A percentile compares a stretch with the other conserved stretches of the same genome.
Conservation (phyloP, 805 yeast genomes). For the Cyberlindnera veronae region DNA sequence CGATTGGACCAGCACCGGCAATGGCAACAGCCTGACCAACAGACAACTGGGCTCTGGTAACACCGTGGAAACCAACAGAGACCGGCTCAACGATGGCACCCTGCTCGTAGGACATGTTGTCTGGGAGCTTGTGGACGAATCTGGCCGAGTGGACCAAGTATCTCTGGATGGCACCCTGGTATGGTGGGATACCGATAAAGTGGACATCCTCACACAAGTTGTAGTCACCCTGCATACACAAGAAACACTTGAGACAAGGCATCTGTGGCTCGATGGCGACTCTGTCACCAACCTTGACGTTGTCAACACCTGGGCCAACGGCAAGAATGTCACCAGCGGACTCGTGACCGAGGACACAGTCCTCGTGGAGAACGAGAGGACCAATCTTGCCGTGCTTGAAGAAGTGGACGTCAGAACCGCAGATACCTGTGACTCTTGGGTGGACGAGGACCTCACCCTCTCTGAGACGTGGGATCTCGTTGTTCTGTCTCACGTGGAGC, state of each 20-base stretch:
- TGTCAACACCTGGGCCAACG: conserved; percentile 46
- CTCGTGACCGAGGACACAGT: conserved; percentile 44
- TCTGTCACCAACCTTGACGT: conserved; percentile 43
- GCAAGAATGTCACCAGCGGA: conserved; percentile 43
- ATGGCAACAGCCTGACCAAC: conserved; percentile 48
- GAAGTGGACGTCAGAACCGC: conserved; percentile 74
- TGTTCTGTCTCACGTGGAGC: conserved; percentile 17
- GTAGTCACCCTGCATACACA: conserved; percentile 38
- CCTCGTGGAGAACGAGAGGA: conserved; percentile 35
- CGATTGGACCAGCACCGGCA: conserved; percentile 62
- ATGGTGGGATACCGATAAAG: conserved; percentile 37
- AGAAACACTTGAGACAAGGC: conserved; percentile 42
- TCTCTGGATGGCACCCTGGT: conserved; percentile 39
- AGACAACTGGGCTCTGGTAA: conserved; percentile 43
- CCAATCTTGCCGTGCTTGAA: conserved; percentile 65
- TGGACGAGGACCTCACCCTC: conserved; percentile 19
- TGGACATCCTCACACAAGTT: conserved; percentile 38
- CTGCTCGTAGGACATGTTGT: conserved; percentile 42
- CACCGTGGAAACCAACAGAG: conserved; percentile 51
- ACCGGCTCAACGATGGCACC: conserved; percentile 58
- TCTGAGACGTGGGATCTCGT: conserved; percentile 14
- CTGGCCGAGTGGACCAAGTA: conserved; percentile 31
- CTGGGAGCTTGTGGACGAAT: conserved; percentile 37
- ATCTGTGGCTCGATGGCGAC: conserved; percentile 54
- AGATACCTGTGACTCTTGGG: conserved; percentile 60